These are phyloP conservation scores for Raffaelea deltoideospora DNA, from an alignment of 2,329 filamentous ascomycete species.

Conservation along the genomic window DNA sequence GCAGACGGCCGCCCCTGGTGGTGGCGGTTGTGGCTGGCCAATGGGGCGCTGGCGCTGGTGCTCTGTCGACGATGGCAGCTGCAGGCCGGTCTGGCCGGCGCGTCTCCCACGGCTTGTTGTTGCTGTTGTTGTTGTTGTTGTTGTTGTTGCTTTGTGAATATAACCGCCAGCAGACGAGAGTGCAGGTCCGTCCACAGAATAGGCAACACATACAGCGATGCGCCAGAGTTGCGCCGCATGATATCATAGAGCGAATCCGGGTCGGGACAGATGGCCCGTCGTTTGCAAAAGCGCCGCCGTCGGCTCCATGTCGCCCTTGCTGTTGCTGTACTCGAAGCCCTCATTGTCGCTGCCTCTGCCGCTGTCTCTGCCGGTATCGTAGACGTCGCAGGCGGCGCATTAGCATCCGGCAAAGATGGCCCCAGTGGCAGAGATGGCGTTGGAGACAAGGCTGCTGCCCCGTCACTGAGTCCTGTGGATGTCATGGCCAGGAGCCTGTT, in stretches of 20 bases:
- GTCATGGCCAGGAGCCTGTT: no score
- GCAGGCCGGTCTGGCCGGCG: constrained; percentile 19
- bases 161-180: constrained; percentile 27
- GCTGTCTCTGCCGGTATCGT: no score
- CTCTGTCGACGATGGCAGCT: constrained; percentile 1
- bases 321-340: no score
- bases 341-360: no score
- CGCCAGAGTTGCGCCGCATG: constrained; percentile 30
- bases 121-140: constrained; percentile 25
- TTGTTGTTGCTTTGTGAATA: constrained; percentile 27
- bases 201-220: constrained; percentile 33
- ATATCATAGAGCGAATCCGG: constrained; percentile 36
- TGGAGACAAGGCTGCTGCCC: no score
- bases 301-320: no score
- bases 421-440: no score
- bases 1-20: constrained; percentile 21
- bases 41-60: background rate
- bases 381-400: no score
- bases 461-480: no score
- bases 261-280: constrained; percentile 19
- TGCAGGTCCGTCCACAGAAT: constrained; percentile 42
- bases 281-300: no score
- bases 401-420: no score
- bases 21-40: constrained; percentile 13
- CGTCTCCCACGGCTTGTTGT: constrained; percentile 24